phyloP scores from a whole-genome alignment of 495 filamentous ascomycete genomes.

The Parmelia sp. region DNA sequence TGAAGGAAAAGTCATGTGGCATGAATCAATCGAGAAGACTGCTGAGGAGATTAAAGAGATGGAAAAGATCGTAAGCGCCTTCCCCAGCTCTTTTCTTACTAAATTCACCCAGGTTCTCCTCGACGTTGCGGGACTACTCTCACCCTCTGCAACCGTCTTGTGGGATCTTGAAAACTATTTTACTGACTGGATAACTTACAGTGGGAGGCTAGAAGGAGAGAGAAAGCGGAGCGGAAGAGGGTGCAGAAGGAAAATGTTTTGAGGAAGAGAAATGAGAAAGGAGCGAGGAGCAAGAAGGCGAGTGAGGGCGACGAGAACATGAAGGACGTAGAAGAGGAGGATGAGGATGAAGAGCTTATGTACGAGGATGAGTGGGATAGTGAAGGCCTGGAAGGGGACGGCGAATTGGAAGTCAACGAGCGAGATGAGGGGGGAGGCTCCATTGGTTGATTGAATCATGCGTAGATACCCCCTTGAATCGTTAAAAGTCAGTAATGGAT shows the following conservation, averaged over 20 bases:
- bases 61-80: conserved; percentile 48
- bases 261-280: conserved; percentile 37
- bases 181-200: too few species aligned
- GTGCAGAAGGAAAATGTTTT: conserved; percentile 48
- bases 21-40: conserved; percentile 83
- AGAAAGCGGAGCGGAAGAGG: conserved; percentile 81
- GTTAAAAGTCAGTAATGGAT: background rate
- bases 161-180: too few species aligned
- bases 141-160: too few species aligned
- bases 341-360: conserved; percentile 48
- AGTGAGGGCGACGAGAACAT: conserved; percentile 51
- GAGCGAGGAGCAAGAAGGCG: conserved; percentile 37
- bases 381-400: conserved; percentile 54
- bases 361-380: conserved; percentile 48
- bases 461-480: background rate
- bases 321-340: conserved; percentile 46
- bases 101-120: too few species aligned
- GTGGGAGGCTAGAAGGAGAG: conserved; percentile 81
- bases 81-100: too few species aligned
- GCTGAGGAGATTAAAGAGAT: conserved; percentile 66
- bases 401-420: conserved; percentile 44
- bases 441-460: conserved; percentile 2
- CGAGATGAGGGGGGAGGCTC: conserved; percentile 46
- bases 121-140: too few species aligned
- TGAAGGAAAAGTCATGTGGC: conserved; percentile 91